These are phyloP conservation scores for Linum tenue DNA, from an alignment of 345 rosid genomes.

Conservation along the genomic window DNA sequence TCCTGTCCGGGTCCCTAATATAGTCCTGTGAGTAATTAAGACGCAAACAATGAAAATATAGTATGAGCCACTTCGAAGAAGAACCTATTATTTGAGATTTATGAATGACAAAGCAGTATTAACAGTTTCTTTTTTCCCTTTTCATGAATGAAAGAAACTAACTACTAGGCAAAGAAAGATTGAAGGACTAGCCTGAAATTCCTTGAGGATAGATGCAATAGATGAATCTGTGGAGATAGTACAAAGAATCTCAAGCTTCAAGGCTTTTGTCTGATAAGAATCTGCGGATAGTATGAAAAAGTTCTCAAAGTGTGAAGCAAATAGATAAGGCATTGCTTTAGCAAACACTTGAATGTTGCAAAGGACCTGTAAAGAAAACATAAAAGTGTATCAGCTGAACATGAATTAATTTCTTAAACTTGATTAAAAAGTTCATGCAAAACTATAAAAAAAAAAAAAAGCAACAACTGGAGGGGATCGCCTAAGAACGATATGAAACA, in stretches of 20 bases:
- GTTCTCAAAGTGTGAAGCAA: slow-evolving; percentile 64
- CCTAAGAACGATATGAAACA: neutral
- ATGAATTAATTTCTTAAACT: neutral
- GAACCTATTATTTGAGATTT: neutral
- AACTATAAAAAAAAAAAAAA: neutral
- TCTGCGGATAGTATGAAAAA: slow-evolving; percentile 73
- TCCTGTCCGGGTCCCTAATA: slow-evolving; percentile 80
- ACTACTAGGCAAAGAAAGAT: neutral
- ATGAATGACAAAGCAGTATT: neutral
- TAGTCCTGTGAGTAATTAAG: slow-evolving; percentile 57
- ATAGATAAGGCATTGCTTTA: slow-evolving; percentile 70
- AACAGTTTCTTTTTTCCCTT: no score
- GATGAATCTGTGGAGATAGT: slow-evolving; percentile 61
- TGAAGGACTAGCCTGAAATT: slow-evolving; percentile 59
- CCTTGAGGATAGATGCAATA: slow-evolving; percentile 58
- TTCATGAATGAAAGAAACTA: neutral
- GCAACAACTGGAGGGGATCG: neutral
- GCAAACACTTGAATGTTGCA: slow-evolving; percentile 82
- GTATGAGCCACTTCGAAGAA: neutral
- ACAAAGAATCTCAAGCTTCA: slow-evolving; percentile 91
- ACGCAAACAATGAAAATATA: slow-evolving; percentile 22
- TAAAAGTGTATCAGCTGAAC: neutral
- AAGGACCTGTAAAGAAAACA: slow-evolving; percentile 50
- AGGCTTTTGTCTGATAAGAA: slow-evolving; percentile 65
- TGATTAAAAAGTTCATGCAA: neutral